These are phyloP conservation scores for Russula foetens DNA, from an alignment of 768 basidiomycete species.

Conservation along the genomic window DNA sequence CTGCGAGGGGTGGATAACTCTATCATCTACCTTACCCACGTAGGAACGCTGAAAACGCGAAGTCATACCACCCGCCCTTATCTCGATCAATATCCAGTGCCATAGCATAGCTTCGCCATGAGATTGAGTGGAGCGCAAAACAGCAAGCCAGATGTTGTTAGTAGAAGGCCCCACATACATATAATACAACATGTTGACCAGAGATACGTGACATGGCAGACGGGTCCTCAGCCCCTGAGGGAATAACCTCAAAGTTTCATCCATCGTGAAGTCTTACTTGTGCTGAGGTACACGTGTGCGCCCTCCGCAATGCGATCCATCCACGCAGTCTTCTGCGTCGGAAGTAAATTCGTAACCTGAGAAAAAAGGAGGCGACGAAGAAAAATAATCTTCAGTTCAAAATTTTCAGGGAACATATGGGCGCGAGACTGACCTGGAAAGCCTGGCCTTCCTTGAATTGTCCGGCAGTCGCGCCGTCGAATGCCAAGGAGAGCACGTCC, in stretches of 20 bases:
- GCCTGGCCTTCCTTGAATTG: conserved; percentile 16
- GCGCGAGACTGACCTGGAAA: conserved; percentile 8
- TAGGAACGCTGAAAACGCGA: too few species aligned
- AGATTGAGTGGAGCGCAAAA: too few species aligned
- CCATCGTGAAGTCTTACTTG: conserved; percentile 61
- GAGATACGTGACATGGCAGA: too few species aligned
- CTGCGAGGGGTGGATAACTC: too few species aligned
- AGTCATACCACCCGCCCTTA: too few species aligned
- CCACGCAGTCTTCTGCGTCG: conserved; percentile 64
- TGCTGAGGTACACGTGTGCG: conserved; percentile 62
- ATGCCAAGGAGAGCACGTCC: conserved; percentile 14
- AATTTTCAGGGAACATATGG: not conserved
- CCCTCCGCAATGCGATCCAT: conserved; percentile 43
- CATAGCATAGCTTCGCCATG: too few species aligned
- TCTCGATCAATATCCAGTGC: too few species aligned
- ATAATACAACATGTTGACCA: too few species aligned
- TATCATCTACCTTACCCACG: too few species aligned
- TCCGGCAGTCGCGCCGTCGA: conserved; percentile 9
- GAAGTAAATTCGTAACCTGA: conserved; percentile 63
- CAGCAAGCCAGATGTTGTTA: too few species aligned
- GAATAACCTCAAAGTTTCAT: conserved; percentile 25
- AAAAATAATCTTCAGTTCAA: not conserved
- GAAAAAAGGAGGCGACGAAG: not conserved
- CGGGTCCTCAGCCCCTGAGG: too few species aligned
- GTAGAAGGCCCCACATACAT: too few species aligned